Percentiles rank a stretch among this genome's conserved stretches.
Evolutionary conservation across 352 stramenopile genomes (phyloP).

Genomic region (Globisporangium echinulatum): DNA sequence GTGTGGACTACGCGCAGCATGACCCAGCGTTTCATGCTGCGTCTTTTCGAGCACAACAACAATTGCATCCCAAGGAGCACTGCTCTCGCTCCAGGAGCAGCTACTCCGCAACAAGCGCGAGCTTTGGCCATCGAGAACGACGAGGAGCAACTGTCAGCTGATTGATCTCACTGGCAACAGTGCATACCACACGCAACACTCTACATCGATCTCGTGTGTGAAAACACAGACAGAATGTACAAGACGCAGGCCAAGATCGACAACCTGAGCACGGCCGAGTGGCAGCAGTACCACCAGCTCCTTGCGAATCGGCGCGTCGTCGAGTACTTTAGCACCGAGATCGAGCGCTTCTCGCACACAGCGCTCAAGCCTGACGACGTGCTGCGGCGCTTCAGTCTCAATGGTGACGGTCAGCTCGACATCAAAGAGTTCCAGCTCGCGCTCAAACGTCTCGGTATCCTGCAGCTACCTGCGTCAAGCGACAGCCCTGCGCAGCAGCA

Average conservation of each 20-base stretch:
- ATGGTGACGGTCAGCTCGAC: constrained; percentile 66
- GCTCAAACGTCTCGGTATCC: constrained; percentile 62
- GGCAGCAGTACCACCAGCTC: constrained; percentile 66
- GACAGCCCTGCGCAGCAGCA: constrained; percentile 7
- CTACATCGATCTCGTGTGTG: no score
- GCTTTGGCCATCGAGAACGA: not conserved
- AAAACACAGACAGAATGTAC: constrained; percentile 24
- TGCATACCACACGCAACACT: no score
- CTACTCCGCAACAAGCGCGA: not conserved
- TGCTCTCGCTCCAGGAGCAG: not conserved
- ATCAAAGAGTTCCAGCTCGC: constrained; percentile 70
- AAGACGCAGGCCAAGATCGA: constrained; percentile 71
- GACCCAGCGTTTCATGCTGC: not conserved
- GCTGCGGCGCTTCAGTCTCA: constrained; percentile 66
- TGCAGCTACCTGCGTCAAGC: constrained; percentile 10
- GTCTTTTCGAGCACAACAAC: not conserved
- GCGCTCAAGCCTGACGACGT: constrained; percentile 66
- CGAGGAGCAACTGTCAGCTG: no score
- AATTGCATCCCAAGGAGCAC: no score
- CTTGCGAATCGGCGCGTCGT: constrained; percentile 48
- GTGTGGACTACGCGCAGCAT: no score
- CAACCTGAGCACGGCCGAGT: constrained; percentile 73
- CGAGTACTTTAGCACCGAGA: constrained; percentile 53
- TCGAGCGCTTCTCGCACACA: constrained; percentile 50
- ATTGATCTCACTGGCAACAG: no score